Base-by-base conservation (phyloP, 805 yeast species). In the Pichia nanzhaoensis region DNA sequence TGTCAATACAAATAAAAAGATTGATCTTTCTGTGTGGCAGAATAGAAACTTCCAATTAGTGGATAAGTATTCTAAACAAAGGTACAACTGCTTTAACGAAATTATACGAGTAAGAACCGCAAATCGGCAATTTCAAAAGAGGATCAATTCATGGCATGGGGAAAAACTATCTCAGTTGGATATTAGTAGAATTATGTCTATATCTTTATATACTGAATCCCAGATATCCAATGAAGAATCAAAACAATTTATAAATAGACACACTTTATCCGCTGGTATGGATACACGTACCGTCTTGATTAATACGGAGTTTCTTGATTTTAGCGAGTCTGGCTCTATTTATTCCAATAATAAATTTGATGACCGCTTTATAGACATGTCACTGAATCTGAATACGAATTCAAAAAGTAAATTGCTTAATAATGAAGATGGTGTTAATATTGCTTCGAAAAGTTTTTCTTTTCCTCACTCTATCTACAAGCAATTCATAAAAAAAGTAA, bases 61-160 rank as follows among this genome's bases (percentile, higher is more conserved):
- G 19, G 16, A 41, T 34, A 32, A 13, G 16, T 12, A 8, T 6
- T 27, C 16, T 13, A 3, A 17, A 5, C 27, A 38, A 17, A 20
- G 45, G 9, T 35, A 27, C 7, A 42, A 35, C n/a, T 30, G 33
- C 33, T 9, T 13, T 14, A 13, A 30, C 12, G 33, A 30, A 34
- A 30, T 16, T 7, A 35, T 16, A 17, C 28, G 14, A 17, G 20
- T n/a, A 19, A 28, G 28, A 6, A 14, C 10, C 12, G 14, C 17
- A 16, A 18, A 30, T 19, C n/a, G 17, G 1, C 8, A 33, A 2
- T 38, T 17, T 12, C 12, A 28, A 13, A 21, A 13, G 16, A 40
- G 37, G 13, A 33, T 21, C 3, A 40, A 33, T n/a, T 37, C 37
- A 17, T 37, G 45, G 45, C 45, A 42, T 42, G 45, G 41, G 20